Base-by-base conservation (phyloP, 2,329 filamentous ascomycete genomes). In the Ascochyta koolunga region DNA sequence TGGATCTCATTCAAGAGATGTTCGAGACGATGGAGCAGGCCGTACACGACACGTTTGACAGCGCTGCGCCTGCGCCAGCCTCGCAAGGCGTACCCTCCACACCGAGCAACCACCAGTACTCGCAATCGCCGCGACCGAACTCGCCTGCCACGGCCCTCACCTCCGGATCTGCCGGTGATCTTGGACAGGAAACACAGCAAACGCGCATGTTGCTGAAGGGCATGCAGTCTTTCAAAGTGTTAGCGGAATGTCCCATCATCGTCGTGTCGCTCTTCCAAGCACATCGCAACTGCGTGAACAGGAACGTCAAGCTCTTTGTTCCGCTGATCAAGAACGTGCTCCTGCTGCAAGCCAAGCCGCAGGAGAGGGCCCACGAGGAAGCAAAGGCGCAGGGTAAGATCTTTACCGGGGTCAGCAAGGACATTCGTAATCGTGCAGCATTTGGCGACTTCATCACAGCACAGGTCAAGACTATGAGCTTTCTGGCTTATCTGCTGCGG, bases 381-480 rank as follows among this genome's bases (percentile, higher is more conserved):
- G 95, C 95, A 11, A 87, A 86, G 36, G 85, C 87, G 0, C 89
- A 87, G 66, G 89, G 88, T 15, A 89, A 87, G 29, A 89, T 96
- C 13, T 97, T 98, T 70, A 95, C 91, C 0, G 93, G 95, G 2
- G 91, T 99, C 47, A 96, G 91, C 76, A 90, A 90, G 41, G 90
- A 91, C 53, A 97, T 99, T 69, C 93, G 91, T 76, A 96, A 98
- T 66, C 84, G 93, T 52, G 89, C 89, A 11, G 93, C 93, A 0
- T 99, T 98, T 78, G 95, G 93, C 31, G 96, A 99, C 67, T 96
- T 98, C 63, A 96, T 99, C 61, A 98, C 92, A 0, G 92, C 93
- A 1, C 96, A 99, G 74, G 95, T 99, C 15, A 98, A 99, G 80
- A 98, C 93, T 0, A 98, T 99, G 93, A 98, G 93, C 68, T 99